Evolutionary conservation across 2,329 filamentous ascomycete species (phyloP).

Genomic region (Cladosporium sp.): DNA sequence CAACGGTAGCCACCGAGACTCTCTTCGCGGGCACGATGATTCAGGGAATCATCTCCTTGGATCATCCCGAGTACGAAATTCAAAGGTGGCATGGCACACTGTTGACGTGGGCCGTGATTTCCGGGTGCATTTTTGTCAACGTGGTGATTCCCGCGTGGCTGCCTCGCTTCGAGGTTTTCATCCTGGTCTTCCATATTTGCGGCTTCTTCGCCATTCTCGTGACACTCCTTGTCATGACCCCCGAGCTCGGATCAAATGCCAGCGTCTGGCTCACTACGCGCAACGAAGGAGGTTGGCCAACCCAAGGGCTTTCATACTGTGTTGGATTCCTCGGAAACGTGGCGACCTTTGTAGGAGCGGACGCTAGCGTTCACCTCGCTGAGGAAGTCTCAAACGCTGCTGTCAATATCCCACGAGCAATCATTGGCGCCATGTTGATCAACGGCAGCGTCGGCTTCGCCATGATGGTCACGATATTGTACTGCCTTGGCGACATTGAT

Average conservation of each 20-base stretch:
- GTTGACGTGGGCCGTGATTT: conserved; percentile 36
- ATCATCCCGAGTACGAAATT: conserved; percentile 33
- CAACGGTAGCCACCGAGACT: conserved; percentile 39
- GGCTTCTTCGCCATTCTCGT: conserved; percentile 52
- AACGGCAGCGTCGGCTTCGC: conserved; percentile 46
- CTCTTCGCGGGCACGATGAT: conserved; percentile 40
- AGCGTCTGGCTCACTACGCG: conserved; percentile 29
- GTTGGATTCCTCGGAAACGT: conserved; percentile 33
- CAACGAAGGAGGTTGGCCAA: conserved; percentile 31
- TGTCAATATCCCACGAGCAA: conserved; percentile 43
- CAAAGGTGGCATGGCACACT: conserved; percentile 38
- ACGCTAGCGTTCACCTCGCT: conserved; percentile 44
- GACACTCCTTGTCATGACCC: conserved; percentile 35
- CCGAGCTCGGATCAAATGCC: conserved; percentile 20
- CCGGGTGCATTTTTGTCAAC: conserved; percentile 40
- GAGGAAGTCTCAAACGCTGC: conserved; percentile 49
- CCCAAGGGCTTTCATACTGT: conserved; percentile 31
- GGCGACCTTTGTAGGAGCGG: conserved; percentile 35
- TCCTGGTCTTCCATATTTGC: conserved; percentile 44
- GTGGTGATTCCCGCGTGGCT: conserved; percentile 43
- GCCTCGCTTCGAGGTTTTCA: conserved; percentile 39
- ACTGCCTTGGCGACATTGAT: conserved; percentile 39
- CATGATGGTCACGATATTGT: conserved; percentile 42
- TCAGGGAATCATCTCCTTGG: conserved; percentile 37
- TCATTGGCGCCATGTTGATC: conserved; percentile 44